Evolutionary conservation across 2,329 filamentous ascomycete species (phyloP), one percentile per base, ranked within the genome.

Genomic region (Trichothecium sympodiale): DNA sequence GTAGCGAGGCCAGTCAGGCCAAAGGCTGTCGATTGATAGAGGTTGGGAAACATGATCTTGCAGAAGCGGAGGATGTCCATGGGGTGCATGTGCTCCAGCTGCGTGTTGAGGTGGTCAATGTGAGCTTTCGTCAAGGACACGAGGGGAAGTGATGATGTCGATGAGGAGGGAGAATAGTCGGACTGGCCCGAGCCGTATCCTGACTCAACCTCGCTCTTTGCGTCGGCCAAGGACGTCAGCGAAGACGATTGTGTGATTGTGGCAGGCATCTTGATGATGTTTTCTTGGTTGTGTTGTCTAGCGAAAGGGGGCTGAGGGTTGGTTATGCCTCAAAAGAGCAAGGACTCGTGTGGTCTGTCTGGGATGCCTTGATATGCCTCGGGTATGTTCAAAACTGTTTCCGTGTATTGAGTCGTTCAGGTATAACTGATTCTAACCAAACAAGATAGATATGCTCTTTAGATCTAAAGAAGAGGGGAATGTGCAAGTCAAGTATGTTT

Each of bases 31-130:
- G 83, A 85, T 61, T 91, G 84, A 64, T 77, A 95, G 31, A 96
- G 76, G 55, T 82, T 82, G 51, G 91, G 91, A 50, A 98, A 81
- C 49, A 89, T 82, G 49, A 83, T 80, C 55, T 89, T 83, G 69
- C 81, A 86, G 83, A 94, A 95, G 62, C 79, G 81, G 41, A 98
- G 74, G 50, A 96, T 82, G 45, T 95, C 89, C 71, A 89, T 71
- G 42, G 91, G 85, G 54, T 88, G 77, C 59, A 96, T 83, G 53
- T 80, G 74, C 59, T 91, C 83, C 48, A 98, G 67, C 60, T 94
- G 86, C 44, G 77, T 64, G 69, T 98, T 98, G 57, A 98, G 72
- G 60, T 89, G 89, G 51, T 84, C 80, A 47, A 96, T 69, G 59
- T 98, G 89, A 43, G 81, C 74, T 57, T 82, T 82, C 46, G 85